A percentile compares a stretch with the other conserved stretches of the same genome.
Evolutionary conservation across 106 monocot species (phyloP).

Genomic region (Acorus calamus): DNA sequence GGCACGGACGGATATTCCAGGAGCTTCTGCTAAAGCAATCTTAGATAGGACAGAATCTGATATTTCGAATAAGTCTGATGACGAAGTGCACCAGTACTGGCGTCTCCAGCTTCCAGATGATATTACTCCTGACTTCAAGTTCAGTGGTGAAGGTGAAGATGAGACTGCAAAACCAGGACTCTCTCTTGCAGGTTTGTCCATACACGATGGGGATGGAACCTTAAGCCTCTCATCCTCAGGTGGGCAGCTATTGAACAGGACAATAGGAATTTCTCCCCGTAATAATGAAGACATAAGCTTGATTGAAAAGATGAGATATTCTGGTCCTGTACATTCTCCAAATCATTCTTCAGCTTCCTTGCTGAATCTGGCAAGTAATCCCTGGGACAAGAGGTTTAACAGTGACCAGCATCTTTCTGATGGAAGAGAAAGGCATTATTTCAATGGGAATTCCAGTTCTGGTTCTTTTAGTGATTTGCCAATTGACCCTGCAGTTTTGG

Average conservation of each 20-base stretch:
- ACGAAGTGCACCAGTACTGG: constrained; percentile 48
- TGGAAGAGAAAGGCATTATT: constrained; percentile 17
- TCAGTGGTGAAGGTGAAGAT: constrained; percentile 24
- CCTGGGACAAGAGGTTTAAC: constrained; percentile 12
- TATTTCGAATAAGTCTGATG: constrained; percentile 45
- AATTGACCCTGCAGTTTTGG: constrained; percentile 4
- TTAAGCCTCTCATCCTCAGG: constrained; percentile 10
- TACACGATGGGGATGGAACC: constrained; percentile 23
- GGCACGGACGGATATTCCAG: constrained; percentile 14
- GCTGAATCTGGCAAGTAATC: constrained; percentile 7
- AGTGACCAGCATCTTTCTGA: constrained; percentile 15
- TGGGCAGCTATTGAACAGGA: constrained; percentile 10
- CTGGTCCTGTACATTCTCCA: constrained; percentile 9
- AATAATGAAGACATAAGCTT: constrained; percentile 1
- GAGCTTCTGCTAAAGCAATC: constrained; percentile 20
- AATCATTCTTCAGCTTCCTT: constrained; percentile 17
- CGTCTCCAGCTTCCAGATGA: constrained; percentile 57
- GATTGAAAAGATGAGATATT: constrained; percentile 13
- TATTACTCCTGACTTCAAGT: constrained; percentile 48
- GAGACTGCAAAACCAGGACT: constrained; percentile 13
- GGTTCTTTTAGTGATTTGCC: constrained; percentile 16
- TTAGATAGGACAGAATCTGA: constrained; percentile 29
- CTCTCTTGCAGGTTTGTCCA: constrained; percentile 31
- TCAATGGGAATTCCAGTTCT: constrained; percentile 17
- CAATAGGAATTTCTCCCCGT: constrained; percentile 6